Evolutionary conservation across 192 early-diverging fungal species (phyloP), one percentile per base, ranked within the genome.

Genomic region (Coemansia sp.): DNA sequence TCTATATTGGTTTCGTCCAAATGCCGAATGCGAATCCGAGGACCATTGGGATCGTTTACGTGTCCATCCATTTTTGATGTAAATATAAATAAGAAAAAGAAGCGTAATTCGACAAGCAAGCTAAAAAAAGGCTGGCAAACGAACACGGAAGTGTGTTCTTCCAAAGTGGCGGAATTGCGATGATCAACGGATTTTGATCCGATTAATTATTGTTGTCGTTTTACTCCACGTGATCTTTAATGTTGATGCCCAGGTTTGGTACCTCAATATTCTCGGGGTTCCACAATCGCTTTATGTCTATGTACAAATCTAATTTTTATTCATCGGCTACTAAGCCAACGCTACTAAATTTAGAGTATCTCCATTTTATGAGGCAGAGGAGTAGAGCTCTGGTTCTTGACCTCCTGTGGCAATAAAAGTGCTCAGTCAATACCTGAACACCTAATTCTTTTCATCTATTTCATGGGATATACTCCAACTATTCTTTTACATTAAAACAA

Each of bases 1-100:
- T 89, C 88, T 38, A 98, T 68, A 3, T 47, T 55, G 40, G 31
- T 72, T 31, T 69, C 71, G 60, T 76, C 71, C 44, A 84, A 33
- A 58, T 61, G 65, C 62, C 82, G 82, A 65, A 84, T 84, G 46
- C 82, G 82, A 52, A 84, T 67, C 71, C 70, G 80, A 27, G 80
- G 80, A 41, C 68, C 64, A 39, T 64, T 72, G 43, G 64, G 69
- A 50, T 78, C 80, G 58, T 64, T 66, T 46, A 69, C 74, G 22
- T 67, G 66, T 31, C 70, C 53, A 43, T 72, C 70, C 70, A 72
- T 72, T 47, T 47, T 57, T 66, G 34, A 31, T 5, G 13, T 13
- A 27, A 29, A n/a, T 53, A 50, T 31, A 52, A n/a, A 41, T 38
- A 15, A 2, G n/a, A 39, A 41, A 38, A 6, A 55, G 12, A 8